phyloP scores from a whole-genome alignment of 2,329 filamentous ascomycete genomes.

The Fusarium irregulare region DNA sequence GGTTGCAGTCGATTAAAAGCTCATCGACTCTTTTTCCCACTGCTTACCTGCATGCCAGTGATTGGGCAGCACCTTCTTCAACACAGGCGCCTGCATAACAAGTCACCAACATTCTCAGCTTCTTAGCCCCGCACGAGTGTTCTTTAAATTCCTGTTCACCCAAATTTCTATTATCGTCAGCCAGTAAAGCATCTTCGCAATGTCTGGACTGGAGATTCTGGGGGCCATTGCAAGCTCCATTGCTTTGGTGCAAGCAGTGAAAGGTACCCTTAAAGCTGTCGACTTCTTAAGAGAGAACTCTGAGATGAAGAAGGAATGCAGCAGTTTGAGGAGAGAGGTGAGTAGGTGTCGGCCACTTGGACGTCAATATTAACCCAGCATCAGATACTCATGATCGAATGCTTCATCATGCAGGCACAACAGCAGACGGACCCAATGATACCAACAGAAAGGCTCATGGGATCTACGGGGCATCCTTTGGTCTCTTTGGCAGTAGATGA shows the following conservation, averaged over 20 bases:
- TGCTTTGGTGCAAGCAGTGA: constrained; percentile 13
- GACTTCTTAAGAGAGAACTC: constrained; percentile 21
- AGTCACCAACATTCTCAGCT: too few relatives aligned
- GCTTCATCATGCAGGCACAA: constrained; percentile 9
- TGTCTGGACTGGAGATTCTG: constrained; percentile 29
- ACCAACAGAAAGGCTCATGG: too few relatives aligned
- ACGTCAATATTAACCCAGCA: neutral
- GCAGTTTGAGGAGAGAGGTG: neutral
- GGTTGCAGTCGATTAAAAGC: too few relatives aligned
- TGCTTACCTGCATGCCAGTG: too few relatives aligned
- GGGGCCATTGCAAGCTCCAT: constrained; percentile 28
- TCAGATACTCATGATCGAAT: constrained; percentile 20
- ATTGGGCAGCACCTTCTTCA: too few relatives aligned
- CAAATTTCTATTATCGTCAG: too few relatives aligned
- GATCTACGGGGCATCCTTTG: too few relatives aligned
- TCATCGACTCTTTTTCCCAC: too few relatives aligned
- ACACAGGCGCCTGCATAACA: too few relatives aligned
- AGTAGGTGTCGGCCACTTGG: too few relatives aligned
- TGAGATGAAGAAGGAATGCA: constrained; percentile 2
- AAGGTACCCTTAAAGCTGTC: constrained; percentile 15
- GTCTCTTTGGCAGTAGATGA: neutral
- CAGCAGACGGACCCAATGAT: too few relatives aligned
- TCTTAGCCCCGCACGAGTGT: neutral
- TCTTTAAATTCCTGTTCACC: accelerated
- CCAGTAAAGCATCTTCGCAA: neutral